A percentile compares a stretch with the other conserved stretches of the same genome.
phyloP scores from a whole-genome alignment of 768 basidiomycete species.

The Xerocomus brunneocitrinus region DNA sequence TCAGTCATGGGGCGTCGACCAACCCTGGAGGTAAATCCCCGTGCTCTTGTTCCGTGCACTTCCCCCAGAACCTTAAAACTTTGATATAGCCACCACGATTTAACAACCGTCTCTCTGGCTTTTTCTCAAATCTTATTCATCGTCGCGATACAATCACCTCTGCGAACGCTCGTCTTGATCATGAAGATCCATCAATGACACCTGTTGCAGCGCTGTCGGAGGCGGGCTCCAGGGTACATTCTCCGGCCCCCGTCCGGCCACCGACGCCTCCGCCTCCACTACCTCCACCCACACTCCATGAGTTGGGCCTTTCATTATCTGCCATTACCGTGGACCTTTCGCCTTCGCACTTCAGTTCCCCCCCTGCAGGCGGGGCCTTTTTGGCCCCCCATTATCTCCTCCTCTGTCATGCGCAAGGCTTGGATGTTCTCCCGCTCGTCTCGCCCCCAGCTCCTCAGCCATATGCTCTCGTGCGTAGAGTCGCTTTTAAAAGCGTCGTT shows the following conservation, averaged over 20 bases:
- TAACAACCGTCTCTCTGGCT: slow-evolving; percentile 78
- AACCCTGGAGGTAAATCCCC: slow-evolving; percentile 48
- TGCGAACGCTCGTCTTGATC: slow-evolving; percentile 27
- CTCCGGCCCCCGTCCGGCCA: slow-evolving; percentile 51
- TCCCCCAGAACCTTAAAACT: slow-evolving; percentile 7
- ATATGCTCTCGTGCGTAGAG: slow-evolving; percentile 77
- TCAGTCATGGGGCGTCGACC: slow-evolving; percentile 43
- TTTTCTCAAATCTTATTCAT: slow-evolving; percentile 74
- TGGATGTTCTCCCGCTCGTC: slow-evolving; percentile 77
- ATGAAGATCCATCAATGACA: slow-evolving; percentile 31
- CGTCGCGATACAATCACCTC: slow-evolving; percentile 50
- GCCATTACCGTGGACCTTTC: slow-evolving; percentile 64
- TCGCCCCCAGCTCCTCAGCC: slow-evolving; percentile 73
- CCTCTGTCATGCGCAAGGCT: slow-evolving; percentile 79
- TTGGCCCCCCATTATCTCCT: slow-evolving; percentile 77
- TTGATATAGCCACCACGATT: slow-evolving; percentile 45
- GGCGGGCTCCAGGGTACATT: slow-evolving; percentile 46
- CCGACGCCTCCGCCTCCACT: slow-evolving; percentile 68
- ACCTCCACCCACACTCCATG: slow-evolving; percentile 64
- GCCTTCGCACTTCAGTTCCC: slow-evolving; percentile 72
- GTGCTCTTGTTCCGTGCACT: slow-evolving; percentile 1
- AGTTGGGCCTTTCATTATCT: slow-evolving; percentile 70
- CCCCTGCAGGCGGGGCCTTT: slow-evolving; percentile 76
- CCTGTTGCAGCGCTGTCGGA: slow-evolving; percentile 30
- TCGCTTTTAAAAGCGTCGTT: slow-evolving; percentile 81